phyloP scores from a whole-genome alignment of 805 yeast species.

The Candida orba region DNA sequence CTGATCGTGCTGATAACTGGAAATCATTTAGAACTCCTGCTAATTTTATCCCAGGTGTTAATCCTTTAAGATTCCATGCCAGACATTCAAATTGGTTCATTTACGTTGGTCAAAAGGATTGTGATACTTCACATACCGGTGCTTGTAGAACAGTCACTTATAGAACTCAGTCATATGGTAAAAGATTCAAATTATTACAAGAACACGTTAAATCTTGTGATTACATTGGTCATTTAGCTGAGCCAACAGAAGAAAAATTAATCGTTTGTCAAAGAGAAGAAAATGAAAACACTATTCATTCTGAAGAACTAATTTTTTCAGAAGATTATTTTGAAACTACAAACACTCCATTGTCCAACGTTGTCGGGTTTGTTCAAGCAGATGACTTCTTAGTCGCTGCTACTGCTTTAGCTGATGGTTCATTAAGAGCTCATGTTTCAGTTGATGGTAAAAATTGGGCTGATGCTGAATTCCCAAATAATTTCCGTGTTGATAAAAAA shows the following conservation, averaged over 20 bases:
- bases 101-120: conserved; percentile 57
- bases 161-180: conserved; percentile 63
- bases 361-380: conserved; percentile 68
- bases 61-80: conserved; percentile 56
- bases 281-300: conserved; percentile 24
- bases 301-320: conserved; percentile 26
- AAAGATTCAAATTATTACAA: conserved; percentile 45
- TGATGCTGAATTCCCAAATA: conserved; percentile 70
- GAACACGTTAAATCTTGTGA: conserved; percentile 55
- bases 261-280: conserved; percentile 56
- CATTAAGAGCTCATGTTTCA: conserved; percentile 65
- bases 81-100: conserved; percentile 50
- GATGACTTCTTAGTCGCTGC: conserved; percentile 75
- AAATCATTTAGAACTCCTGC: conserved; percentile 37
- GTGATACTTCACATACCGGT: conserved; percentile 28
- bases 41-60: conserved; percentile 48
- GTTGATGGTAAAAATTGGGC: conserved; percentile 74
- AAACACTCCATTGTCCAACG: conserved; percentile 41
- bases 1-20: conserved; percentile 53
- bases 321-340: conserved; percentile 22
- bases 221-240: conserved; percentile 52
- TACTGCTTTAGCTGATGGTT: conserved; percentile 38
- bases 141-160: conserved; percentile 53
- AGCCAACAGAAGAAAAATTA: conserved; percentile 39
- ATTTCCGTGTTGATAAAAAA: conserved; percentile 49